These are phyloP conservation scores for Amphicarpaea edgeworthii DNA, from an alignment of 306 rosid genomes.

Conservation along the genomic window DNA sequence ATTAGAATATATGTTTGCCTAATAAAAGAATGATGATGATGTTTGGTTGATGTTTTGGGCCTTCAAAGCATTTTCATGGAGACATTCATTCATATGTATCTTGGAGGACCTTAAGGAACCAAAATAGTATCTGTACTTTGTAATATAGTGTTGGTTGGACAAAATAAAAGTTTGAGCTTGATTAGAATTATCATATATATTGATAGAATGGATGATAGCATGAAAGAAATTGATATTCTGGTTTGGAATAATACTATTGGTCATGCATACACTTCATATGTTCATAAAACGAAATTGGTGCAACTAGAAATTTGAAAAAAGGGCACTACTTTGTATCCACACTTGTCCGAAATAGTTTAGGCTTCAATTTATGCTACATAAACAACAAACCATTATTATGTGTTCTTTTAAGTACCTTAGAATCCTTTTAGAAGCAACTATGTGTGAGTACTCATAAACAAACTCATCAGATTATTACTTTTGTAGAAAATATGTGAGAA, in stretches of 20 bases:
- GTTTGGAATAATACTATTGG: not conserved
- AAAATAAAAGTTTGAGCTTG: slow-evolving; percentile 38
- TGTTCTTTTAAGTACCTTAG: not conserved
- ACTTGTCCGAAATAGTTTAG: not conserved
- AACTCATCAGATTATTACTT: no score
- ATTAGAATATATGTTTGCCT: slow-evolving; percentile 40
- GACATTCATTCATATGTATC: slow-evolving; percentile 13
- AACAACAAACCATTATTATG: not conserved
- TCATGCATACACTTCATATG: not conserved
- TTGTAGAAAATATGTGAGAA: not conserved
- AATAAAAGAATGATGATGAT: slow-evolving; percentile 39
- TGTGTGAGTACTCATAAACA: not conserved
- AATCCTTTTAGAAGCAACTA: not conserved
- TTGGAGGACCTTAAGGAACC: slow-evolving; percentile 41
- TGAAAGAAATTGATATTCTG: not conserved
- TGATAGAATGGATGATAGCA: not conserved
- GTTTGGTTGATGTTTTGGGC: slow-evolving; percentile 35
- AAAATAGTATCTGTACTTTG: not conserved
- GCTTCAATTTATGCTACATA: not conserved
- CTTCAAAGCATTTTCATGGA: slow-evolving; percentile 34
- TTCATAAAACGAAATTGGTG: not conserved
- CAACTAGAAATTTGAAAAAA: no score
- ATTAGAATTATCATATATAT: not conserved
- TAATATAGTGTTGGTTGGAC: slow-evolving; percentile 26
- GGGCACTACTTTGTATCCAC: no score